A percentile compares a stretch with the other conserved stretches of the same genome.
Evolutionary conservation across 208 protist species (phyloP).

Genomic region (Leishmania turanica): DNA sequence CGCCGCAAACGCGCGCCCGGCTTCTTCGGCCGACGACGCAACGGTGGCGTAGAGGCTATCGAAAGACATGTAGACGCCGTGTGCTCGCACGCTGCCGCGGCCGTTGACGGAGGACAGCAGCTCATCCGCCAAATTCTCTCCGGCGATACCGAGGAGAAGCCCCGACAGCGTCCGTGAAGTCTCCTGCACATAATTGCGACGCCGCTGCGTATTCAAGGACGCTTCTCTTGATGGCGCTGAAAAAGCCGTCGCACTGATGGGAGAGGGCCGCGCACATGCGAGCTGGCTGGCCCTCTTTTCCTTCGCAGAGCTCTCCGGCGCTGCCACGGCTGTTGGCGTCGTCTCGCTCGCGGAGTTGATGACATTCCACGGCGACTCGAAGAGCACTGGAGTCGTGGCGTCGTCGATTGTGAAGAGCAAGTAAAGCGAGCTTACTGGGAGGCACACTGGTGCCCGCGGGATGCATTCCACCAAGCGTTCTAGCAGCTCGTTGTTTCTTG

Average conservation of each 20-base stretch:
- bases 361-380: not conserved
- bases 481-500: not conserved
- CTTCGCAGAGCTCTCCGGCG: not conserved
- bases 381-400: not conserved
- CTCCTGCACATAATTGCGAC: not conserved
- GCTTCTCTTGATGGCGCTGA: not conserved
- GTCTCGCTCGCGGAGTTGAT: not conserved
- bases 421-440: not conserved
- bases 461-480: conserved; percentile 10
- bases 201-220: not conserved
- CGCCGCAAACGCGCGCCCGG: conserved; percentile 22
- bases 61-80: conserved; percentile 44
- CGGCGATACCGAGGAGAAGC: not conserved
- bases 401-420: conserved; percentile 1
- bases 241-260: not conserved
- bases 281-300: not conserved
- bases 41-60: conserved; percentile 27
- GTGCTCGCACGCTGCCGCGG: conserved; percentile 6
- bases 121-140: conserved; percentile 1
- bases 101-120: not conserved
- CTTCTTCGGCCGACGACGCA: conserved; percentile 34
- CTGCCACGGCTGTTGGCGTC: not conserved
- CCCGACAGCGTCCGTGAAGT: not conserved
- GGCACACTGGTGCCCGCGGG: conserved; percentile 14
- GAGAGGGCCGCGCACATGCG: not conserved